These are phyloP conservation scores for Rhizopus delemar DNA, from an alignment of 371 early-diverging fungal genomes.

Conservation along the genomic window DNA sequence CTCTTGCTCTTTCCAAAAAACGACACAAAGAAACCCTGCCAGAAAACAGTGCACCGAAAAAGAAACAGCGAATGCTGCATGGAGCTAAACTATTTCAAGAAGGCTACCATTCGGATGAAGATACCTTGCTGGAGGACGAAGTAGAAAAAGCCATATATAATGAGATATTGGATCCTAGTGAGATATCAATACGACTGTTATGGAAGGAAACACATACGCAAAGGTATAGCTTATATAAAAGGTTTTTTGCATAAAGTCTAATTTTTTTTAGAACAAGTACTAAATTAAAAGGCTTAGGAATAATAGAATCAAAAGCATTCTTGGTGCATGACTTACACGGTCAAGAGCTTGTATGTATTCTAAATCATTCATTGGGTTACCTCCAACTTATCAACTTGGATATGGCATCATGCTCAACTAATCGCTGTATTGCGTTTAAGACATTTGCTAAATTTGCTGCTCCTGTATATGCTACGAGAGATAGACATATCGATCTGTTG, in stretches of 20 bases:
- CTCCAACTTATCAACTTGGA: constrained; percentile 15
- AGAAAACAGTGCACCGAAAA: not conserved
- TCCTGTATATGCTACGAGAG: constrained; percentile 49
- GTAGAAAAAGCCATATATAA: constrained; percentile 17
- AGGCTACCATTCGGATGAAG: constrained; percentile 11
- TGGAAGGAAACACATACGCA: constrained; percentile 25
- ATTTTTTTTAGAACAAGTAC: constrained; percentile 1
- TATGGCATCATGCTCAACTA: constrained; percentile 4
- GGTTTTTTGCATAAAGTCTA: not conserved
- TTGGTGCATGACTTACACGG: constrained; percentile 31
- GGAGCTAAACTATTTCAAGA: constrained; percentile 10
- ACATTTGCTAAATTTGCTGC: constrained; percentile 36
- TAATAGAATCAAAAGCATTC: constrained; percentile 23
- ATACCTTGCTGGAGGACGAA: constrained; percentile 2
- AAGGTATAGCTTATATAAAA: constrained; percentile 5
- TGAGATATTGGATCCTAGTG: constrained; percentile 16
- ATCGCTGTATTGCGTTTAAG: constrained; percentile 28
- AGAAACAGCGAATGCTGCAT: not conserved
- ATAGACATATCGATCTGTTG: constrained; percentile 38
- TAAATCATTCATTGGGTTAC: constrained; percentile 25
- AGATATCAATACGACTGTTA: constrained; percentile 35
- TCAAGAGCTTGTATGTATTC: constrained; percentile 36
- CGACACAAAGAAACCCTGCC: constrained; percentile 2
- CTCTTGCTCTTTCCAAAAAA: not conserved
- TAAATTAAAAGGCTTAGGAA: constrained; percentile 5